Conservation (phyloP, 352 stramenopile species). For the Globisporangium recalcitrans region DNA sequence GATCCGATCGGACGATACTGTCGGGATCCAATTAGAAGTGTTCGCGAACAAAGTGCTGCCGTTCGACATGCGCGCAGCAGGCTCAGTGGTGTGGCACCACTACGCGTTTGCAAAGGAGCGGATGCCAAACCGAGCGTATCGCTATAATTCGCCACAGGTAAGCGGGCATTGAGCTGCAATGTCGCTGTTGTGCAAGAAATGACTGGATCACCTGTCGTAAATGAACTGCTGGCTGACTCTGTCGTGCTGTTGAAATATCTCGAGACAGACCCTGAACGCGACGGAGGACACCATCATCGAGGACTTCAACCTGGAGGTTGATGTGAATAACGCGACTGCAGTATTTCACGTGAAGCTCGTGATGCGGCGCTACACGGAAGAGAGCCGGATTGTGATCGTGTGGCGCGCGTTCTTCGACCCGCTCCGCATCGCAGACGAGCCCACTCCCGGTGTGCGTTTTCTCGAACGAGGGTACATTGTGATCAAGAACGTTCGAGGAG, state of each 20-base stretch:
- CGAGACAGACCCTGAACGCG: background rate
- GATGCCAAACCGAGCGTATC: constrained; percentile 38
- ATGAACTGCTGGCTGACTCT: no score
- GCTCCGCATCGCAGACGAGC: constrained; percentile 39
- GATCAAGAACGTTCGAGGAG: no score
- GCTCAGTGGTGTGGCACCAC: constrained; percentile 42
- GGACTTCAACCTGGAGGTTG: constrained; percentile 45
- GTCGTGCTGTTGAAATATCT: no score
- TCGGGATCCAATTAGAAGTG: constrained; percentile 38
- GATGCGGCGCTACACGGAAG: constrained; percentile 38
- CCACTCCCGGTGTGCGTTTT: constrained; percentile 35
- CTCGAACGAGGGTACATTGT: constrained; percentile 57
- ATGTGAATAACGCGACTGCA: constrained; percentile 36
- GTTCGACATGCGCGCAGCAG: constrained; percentile 37
- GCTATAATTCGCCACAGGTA: constrained; percentile 37
- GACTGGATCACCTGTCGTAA: no score
- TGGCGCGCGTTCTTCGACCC: constrained; percentile 51
- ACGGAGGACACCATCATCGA: constrained; percentile 51
- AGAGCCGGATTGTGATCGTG: constrained; percentile 47
- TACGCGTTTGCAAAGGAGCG: constrained; percentile 25
- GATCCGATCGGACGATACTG: constrained; percentile 27
- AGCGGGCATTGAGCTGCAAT: no score
- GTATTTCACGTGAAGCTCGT: constrained; percentile 46
- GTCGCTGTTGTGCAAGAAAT: no score
- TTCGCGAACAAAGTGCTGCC: constrained; percentile 44